These are phyloP conservation scores for Phytopythium ostracodes DNA, from an alignment of 352 stramenopile species.

Conservation along the genomic window DNA sequence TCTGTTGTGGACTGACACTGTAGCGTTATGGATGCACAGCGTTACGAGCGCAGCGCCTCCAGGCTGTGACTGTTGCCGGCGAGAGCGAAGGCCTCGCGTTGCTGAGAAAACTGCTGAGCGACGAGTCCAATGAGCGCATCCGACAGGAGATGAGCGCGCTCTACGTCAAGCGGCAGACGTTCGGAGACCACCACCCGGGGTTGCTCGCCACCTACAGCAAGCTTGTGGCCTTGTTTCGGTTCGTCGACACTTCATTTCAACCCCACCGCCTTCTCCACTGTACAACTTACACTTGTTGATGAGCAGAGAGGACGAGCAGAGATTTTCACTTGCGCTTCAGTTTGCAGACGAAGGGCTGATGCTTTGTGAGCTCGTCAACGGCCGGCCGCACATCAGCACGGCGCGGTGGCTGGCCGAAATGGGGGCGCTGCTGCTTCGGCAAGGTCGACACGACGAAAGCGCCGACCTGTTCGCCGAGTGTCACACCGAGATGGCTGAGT, in stretches of 20 bases:
- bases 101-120: slow-evolving; percentile 14
- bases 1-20: neutral
- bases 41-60: neutral
- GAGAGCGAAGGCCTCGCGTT: neutral
- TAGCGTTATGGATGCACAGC: neutral
- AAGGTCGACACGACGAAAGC: slow-evolving; percentile 23
- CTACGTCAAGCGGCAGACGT: slow-evolving; percentile 36
- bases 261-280: neutral
- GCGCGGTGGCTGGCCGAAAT: slow-evolving; percentile 40
- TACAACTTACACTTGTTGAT: neutral
- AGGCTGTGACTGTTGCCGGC: neutral
- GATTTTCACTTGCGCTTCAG: slow-evolving; percentile 23
- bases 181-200: slow-evolving; percentile 28
- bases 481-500: slow-evolving; percentile 24
- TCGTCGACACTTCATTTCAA: neutral
- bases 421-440: slow-evolving; percentile 32
- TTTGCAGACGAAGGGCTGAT: slow-evolving; percentile 36
- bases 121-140: slow-evolving; percentile 29
- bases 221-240: slow-evolving; percentile 43
- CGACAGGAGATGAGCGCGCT: slow-evolving; percentile 52
- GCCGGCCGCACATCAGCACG: slow-evolving; percentile 29
- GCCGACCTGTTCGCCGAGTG: slow-evolving; percentile 34
- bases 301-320: slow-evolving; percentile 14
- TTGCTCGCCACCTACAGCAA: slow-evolving; percentile 32
- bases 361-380: slow-evolving; percentile 34